Percentiles rank a stretch among this genome's conserved stretches.
phyloP scores from a whole-genome alignment of 163 green algal species.

The Prototheca stagnorum region DNA sequence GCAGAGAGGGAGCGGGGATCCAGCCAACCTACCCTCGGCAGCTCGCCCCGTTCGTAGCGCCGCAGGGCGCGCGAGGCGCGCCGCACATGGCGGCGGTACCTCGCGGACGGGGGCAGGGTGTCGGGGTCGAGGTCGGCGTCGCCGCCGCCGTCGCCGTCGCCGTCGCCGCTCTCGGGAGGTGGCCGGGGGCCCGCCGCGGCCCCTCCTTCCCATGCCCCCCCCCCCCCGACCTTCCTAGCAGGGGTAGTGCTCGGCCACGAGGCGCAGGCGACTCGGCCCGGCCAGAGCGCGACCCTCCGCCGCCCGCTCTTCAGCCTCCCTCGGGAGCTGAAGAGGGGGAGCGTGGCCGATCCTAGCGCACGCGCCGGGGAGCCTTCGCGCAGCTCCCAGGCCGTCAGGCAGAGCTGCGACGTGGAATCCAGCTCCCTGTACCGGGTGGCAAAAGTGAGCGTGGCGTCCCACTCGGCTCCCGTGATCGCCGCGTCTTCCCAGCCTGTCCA shows the following conservation, averaged over 20 bases:
- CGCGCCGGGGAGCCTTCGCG: constrained; percentile 13
- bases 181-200: too few relatives aligned
- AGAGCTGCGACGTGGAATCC: constrained; percentile 39
- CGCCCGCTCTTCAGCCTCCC: constrained; percentile 58
- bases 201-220: too few relatives aligned
- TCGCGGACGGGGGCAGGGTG: too few relatives aligned
- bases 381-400: constrained; percentile 39
- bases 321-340: constrained; percentile 75
- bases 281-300: constrained; percentile 43
- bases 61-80: too few relatives aligned
- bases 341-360: constrained; percentile 36
- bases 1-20: constrained; percentile 38
- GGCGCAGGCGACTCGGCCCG: constrained; percentile 21
- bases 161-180: too few relatives aligned
- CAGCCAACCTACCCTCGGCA: constrained; percentile 48
- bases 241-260: too few relatives aligned
- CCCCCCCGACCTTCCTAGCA: too few relatives aligned
- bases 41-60: constrained; percentile 49
- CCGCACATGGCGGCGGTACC: too few relatives aligned
- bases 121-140: too few relatives aligned
- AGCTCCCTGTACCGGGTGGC: constrained; percentile 49
- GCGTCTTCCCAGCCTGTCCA: constrained; percentile 11
- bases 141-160: too few relatives aligned
- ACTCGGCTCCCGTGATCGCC: background rate
- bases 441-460: constrained; percentile 13